These are phyloP conservation scores for Rhinocladiella mackenziei DNA, from an alignment of 2,329 filamentous ascomycete genomes.

Conservation along the genomic window DNA sequence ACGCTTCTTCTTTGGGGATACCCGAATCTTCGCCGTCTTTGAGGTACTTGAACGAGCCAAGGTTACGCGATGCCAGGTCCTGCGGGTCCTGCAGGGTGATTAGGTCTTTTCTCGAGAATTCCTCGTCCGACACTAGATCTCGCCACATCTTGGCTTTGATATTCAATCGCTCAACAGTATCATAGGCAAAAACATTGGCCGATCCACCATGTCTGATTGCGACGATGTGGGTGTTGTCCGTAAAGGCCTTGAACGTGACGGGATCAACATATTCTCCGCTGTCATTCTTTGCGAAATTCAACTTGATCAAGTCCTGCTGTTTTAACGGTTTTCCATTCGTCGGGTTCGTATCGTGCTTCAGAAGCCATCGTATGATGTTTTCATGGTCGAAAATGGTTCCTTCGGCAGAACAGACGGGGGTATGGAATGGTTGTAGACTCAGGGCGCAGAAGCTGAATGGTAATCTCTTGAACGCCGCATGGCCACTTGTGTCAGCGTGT, in stretches of 20 bases:
- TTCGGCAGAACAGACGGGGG: slow-evolving; percentile 83
- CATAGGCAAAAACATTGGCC: slow-evolving; percentile 94
- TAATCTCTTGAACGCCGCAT: slow-evolving; percentile 74
- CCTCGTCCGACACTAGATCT: slow-evolving; percentile 80
- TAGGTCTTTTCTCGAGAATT: slow-evolving; percentile 85
- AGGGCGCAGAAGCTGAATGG: slow-evolving; percentile 98
- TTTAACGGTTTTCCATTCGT: slow-evolving; percentile 76
- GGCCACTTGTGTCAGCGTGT: slow-evolving; percentile 50
- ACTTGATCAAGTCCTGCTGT: slow-evolving; percentile 77
- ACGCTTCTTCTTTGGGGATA: slow-evolving; percentile 66
- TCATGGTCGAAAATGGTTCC: slow-evolving; percentile 94
- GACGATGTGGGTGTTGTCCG: slow-evolving; percentile 95
- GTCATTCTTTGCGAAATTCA: slow-evolving; percentile 89
- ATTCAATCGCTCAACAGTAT: slow-evolving; percentile 91
- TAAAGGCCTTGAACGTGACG: slow-evolving; percentile 95
- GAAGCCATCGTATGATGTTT: slow-evolving; percentile 89
- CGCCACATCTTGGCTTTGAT: slow-evolving; percentile 95
- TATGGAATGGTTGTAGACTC: slow-evolving; percentile 88
- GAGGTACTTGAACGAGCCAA: slow-evolving; percentile 84
- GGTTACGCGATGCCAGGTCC: slow-evolving; percentile 74
- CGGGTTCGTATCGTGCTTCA: slow-evolving; percentile 89
- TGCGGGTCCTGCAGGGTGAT: slow-evolving; percentile 96
- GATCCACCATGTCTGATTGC: slow-evolving; percentile 74
- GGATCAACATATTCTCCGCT: slow-evolving; percentile 90
- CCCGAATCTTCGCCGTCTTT: slow-evolving; percentile 69